Conservation (phyloP, 495 filamentous ascomycete genomes). For the Parathielavia hyrcaniae region DNA sequence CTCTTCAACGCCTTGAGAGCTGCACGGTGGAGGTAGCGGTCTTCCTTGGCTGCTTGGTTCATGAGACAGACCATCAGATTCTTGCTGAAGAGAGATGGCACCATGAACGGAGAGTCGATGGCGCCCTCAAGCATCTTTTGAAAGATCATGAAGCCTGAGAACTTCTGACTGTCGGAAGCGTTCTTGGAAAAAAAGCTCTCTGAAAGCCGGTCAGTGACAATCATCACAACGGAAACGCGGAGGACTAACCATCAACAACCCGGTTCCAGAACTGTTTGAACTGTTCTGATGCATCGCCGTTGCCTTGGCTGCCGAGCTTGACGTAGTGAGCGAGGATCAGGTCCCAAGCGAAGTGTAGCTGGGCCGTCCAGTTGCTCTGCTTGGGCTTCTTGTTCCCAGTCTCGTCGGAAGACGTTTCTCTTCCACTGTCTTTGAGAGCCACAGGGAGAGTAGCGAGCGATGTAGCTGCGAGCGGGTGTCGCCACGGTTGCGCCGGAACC, state of each 20-base stretch:
- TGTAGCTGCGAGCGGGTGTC: constrained; percentile 60
- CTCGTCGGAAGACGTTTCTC: constrained; percentile 46
- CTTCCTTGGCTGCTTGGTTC: constrained; percentile 77
- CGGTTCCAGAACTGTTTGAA: constrained; percentile 84
- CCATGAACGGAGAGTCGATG: constrained; percentile 27
- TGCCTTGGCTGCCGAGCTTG: constrained; percentile 28
- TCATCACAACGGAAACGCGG: not conserved
- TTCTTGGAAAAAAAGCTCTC: constrained; percentile 74
- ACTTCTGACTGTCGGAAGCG: constrained; percentile 81
- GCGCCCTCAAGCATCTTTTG: constrained; percentile 57
- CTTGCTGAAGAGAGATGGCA: constrained; percentile 60
- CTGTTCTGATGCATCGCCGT: constrained; percentile 33
- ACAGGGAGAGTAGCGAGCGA: constrained; percentile 60
- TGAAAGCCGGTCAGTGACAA: constrained; percentile 34
- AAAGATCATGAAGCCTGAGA: constrained; percentile 83
- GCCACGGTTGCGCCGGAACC: constrained; percentile 66
- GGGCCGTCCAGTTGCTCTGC: constrained; percentile 64
- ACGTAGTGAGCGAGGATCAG: constrained; percentile 55
- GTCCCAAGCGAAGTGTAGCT: constrained; percentile 85
- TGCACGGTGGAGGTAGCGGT: constrained; percentile 76
- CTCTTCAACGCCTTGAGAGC: constrained; percentile 66
- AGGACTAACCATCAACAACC: constrained; percentile 70
- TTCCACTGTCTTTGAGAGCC: constrained; percentile 70
- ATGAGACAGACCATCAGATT: constrained; percentile 77
- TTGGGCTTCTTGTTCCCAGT: constrained; percentile 38